Evolutionary conservation across 1,284 basidiomycete species (phyloP), one percentile per base, ranked within the genome.

Genomic region (Leccinum huronense): DNA sequence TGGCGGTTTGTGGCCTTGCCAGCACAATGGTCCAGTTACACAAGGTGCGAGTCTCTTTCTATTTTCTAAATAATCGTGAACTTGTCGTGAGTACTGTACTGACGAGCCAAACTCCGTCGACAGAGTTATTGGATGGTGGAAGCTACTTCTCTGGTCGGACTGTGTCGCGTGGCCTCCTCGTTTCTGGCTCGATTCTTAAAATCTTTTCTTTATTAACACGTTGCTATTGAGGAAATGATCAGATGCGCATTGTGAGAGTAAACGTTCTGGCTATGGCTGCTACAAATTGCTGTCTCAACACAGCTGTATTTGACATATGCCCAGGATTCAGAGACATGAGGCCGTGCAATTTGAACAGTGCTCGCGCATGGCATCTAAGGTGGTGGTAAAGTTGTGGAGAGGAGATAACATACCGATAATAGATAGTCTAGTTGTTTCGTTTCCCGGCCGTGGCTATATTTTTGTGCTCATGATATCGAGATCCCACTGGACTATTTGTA

Each of bases 1-100:
- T 91, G 2, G 86, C 81, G 42, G 84, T 87, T 30, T 92, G 90
- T 72, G 90, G 90, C 0, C 76, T 92, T 59, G 82, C 81, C 5
- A 10, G 45, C 2, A 83, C 81, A 67, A 80, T 85, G 71, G 81
- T 92, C 53, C 87, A 91, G 73, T 70, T 90, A 8, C 83, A 87
- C 69, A 86, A 89, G 73, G 90, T 91, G 88, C 84, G 64, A 67
- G 81, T 79, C 59, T 61, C 61, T 62, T 48, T 48, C 31, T 13
- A 0, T 19, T 48, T 19, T 48, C 19, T 48, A 19, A 13, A 56
- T 8, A n/a, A 4, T 13, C 9, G 53, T 5, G 27, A 14, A 54
- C 23, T 23, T 23, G 23, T 30, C 14, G 16, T 30, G 33, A 11
- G 9, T 19, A 11, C 6, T 33, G 11, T 6, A 13, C 19, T 48